Base-by-base conservation (phyloP, 306 rosid species). In the Lathyrus oleraceus region DNA sequence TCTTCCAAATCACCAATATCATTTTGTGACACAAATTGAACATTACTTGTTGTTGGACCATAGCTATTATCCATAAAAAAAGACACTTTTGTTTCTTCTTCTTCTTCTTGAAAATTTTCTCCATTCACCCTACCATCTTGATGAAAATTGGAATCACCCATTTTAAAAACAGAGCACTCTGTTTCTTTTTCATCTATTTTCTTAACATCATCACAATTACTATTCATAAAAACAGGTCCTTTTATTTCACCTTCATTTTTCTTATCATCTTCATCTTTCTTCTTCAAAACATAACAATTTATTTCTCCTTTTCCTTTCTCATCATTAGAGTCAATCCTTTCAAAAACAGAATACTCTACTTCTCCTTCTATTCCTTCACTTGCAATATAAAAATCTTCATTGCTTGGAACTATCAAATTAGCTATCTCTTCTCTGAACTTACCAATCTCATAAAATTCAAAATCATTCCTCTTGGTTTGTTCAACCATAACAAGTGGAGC, bases 1-100 rank as follows among this genome's bases (percentile, higher is more conserved):
- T 87, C 83, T 19, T 85, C 45, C 59, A 78, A 80, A 52, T 69
- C 81, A 44, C 78, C 67, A 9, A 73, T 62, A 49, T 61, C 74
- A 48, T 76, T 69, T 4, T 72, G 76, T 12, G 80, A 32, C 25
- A 74, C 13, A 52, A 61, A 64, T 64, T 64, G 81, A 74, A 25
- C 73, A 85, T 74, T 77, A 10, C 60, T 83, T 12, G 83, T 69
- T 71, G 42, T 61, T 52, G 71, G 2, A 44, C 5, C 36, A 30
- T 30, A 5, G 36, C 36, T 45, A 14, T 7, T 13, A 45, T 5
- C 52, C n/a, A 45, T n/a, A 5, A 45, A 6, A 45, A 12, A 13
- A 25, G 38, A 57, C 21, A 21, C 61, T 53, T 60, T 28, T 75
- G 47, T 32, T 76, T 72, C 74, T n/a, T 56, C 78, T 71, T 25